phyloP scores from a whole-genome alignment of 1,139 yeast species.

The Komagataea norvegica region DNA sequence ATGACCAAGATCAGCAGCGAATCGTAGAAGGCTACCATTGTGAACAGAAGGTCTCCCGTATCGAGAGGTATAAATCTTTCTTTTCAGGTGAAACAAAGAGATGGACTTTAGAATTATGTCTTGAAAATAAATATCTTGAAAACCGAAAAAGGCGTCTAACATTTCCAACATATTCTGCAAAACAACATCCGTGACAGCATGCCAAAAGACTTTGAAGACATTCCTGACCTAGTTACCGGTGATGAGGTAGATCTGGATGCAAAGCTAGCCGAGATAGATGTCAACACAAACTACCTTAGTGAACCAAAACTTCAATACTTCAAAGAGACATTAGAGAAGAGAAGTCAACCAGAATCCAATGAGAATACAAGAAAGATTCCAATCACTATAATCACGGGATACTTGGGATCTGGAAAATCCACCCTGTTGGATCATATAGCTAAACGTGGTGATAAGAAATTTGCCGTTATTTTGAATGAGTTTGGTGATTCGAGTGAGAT shows the following conservation, averaged over 20 bases:
- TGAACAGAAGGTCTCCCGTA: too few species aligned
- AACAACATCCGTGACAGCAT: background rate
- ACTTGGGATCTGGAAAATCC: slow-evolving; percentile 91
- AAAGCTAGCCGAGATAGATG: slow-evolving; percentile 16
- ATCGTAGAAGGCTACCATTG: slow-evolving; percentile 17
- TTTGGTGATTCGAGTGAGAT: slow-evolving; percentile 87
- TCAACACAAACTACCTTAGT: slow-evolving; percentile 15
- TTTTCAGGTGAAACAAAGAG: too few species aligned
- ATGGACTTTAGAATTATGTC: too few species aligned
- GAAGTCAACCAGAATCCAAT: slow-evolving; percentile 3
- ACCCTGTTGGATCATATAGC: slow-evolving; percentile 77
- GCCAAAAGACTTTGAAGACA: slow-evolving; percentile 15
- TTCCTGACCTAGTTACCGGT: slow-evolving; percentile 27
- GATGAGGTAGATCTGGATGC: slow-evolving; percentile 21
- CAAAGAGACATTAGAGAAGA: slow-evolving; percentile 15
- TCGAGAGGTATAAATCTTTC: too few species aligned
- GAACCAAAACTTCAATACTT: slow-evolving; percentile 16
- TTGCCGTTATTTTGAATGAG: slow-evolving; percentile 90
- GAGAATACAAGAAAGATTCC: slow-evolving; percentile 56
- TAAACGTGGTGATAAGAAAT: slow-evolving; percentile 56
- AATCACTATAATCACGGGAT: slow-evolving; percentile 89
- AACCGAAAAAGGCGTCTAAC: background rate
- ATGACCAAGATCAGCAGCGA: slow-evolving; percentile 32
- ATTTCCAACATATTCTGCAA: background rate
- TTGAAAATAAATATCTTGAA: background rate